Evolutionary conservation across 768 basidiomycete genomes (phyloP).

Genomic region (Calocera cornea): DNA sequence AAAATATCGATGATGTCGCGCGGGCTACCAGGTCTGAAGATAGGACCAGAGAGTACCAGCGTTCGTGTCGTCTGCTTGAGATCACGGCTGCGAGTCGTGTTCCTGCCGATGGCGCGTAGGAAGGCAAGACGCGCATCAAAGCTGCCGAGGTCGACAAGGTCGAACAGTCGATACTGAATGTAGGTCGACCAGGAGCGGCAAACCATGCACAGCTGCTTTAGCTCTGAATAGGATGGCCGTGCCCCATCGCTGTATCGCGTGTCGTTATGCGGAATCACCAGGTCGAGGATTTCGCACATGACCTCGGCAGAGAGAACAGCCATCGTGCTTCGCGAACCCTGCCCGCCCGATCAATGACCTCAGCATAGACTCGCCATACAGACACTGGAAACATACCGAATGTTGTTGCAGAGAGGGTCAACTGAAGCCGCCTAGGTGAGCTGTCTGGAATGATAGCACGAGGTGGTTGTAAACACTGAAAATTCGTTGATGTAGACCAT

Average conservation of each 20-base stretch:
- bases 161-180: conserved; percentile 2
- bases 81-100: neutral
- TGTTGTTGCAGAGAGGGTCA: neutral
- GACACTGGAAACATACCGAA: neutral
- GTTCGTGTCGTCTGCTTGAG: neutral
- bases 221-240: neutral
- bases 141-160: neutral
- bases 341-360: neutral
- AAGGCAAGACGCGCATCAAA: conserved; percentile 1
- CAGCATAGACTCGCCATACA: neutral
- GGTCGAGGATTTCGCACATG: conserved; percentile 3
- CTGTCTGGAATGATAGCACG: neutral
- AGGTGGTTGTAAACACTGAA: neutral
- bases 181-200: neutral
- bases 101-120: neutral
- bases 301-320: conserved; percentile 2
- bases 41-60: neutral
- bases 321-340: neutral
- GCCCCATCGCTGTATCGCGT: neutral
- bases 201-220: neutral
- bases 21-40: neutral
- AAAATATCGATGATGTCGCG: neutral
- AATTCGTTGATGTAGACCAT: neutral
- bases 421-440: neutral
- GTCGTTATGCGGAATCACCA: neutral